phyloP scores from a whole-genome alignment of 2,329 filamentous ascomycete species.

The Esteya vermicola region DNA sequence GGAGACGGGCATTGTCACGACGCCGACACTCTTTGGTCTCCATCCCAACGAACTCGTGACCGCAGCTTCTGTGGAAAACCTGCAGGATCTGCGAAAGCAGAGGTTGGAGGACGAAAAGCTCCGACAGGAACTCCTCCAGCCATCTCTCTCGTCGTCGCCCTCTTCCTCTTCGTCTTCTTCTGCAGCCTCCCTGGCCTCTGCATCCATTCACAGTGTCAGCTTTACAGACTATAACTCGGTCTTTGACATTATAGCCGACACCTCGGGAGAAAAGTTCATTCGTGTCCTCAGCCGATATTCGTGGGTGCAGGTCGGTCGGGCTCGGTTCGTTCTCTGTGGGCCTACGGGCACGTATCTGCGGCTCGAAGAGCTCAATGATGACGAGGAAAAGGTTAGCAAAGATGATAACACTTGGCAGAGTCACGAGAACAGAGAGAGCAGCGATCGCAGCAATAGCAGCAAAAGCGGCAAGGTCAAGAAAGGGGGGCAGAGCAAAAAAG shows the following conservation, averaged over 20 bases:
- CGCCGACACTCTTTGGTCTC: conserved; percentile 83
- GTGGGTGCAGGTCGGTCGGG: conserved; percentile 67
- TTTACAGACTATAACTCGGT: conserved; percentile 89
- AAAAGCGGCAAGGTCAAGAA: too few relatives aligned
- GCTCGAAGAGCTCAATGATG: conserved; percentile 27
- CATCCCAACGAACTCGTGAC: conserved; percentile 68
- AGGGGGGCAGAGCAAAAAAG: too few relatives aligned
- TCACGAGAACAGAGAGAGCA: too few relatives aligned
- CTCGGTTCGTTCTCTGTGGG: conserved; percentile 57
- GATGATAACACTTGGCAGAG: too few relatives aligned
- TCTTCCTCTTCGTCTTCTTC: neutral
- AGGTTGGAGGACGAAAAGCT: neutral
- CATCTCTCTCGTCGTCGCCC: neutral
- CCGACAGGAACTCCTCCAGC: too few relatives aligned
- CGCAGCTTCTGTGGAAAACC: conserved; percentile 45
- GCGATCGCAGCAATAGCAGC: too few relatives aligned
- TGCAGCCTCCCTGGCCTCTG: neutral
- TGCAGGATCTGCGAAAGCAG: conserved; percentile 37
- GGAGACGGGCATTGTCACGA: conserved; percentile 72
- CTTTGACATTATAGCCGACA: conserved; percentile 79
- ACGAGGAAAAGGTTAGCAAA: too few relatives aligned
- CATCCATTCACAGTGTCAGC: conserved; percentile 36
- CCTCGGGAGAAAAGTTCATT: conserved; percentile 64
- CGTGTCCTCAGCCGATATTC: conserved; percentile 58
- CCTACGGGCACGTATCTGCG: conserved; percentile 47